Base-by-base conservation (phyloP, 768 basidiomycete species). In the Russula dissimulans region DNA sequence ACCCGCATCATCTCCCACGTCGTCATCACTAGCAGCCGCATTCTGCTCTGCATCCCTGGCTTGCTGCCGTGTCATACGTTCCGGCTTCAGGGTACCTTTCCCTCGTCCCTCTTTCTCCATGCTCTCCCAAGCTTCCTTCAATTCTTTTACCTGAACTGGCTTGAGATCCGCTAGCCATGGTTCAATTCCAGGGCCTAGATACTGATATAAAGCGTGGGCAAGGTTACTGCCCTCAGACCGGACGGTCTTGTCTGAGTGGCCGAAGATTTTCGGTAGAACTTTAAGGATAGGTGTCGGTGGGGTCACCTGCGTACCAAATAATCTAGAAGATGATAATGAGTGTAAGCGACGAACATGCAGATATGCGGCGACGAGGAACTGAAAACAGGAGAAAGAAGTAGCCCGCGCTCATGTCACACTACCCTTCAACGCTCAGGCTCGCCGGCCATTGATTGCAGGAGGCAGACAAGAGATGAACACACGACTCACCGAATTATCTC, bases 121-220 rank as follows among this genome's bases (percentile, higher is more conserved):
- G 22, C 71, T 75, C 57, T 91, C 91, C 68, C 95, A 99, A 0
- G 84, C 79, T 69, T 97, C 95, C 67, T 91, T 91, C 67, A 99
- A 71, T 67, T 99, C 97, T 71, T 97, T 94, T 45, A 95, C 84
- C 72, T 98, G 97, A 4, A 99, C 93, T 1, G 95, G 93, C 70
- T 99, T 99, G 62, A 99, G 79, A 61, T 97, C 95, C 22, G 81
- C 76, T 22, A 99, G 76, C 77, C 85, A 91, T 49, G 91, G 81
- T 56, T 93, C 86, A 61, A 99, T 87, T 0, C 84, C 85, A 54
- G 83, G 67, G 14, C 72, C 95, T 56, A 98, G 84, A 70, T 85
- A 93, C 60, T 89, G 86, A 76, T 98, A 95, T 7, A 98, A 73
- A 0, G 76, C 74, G 67, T 87, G 85, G 0, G 84, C 78, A 18